Evolutionary conservation across 78 protist genomes (phyloP).

Genomic region (Emiliania huxleyi): DNA sequence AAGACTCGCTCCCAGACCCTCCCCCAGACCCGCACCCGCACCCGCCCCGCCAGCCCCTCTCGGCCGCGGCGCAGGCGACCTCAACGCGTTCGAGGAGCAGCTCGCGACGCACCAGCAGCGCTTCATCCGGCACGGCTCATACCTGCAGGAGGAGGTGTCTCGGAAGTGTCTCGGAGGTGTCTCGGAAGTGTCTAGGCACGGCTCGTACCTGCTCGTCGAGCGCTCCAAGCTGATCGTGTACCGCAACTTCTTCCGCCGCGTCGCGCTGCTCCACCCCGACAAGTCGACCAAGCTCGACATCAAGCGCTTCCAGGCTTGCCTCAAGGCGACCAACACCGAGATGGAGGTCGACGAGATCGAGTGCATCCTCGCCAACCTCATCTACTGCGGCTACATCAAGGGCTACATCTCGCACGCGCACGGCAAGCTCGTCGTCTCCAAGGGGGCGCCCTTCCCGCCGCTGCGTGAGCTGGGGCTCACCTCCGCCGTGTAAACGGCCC

Average conservation of each 20-base stretch:
- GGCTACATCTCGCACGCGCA: slow-evolving; percentile 27
- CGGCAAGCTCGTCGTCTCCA: background rate
- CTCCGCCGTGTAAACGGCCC: no score
- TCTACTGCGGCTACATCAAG: background rate
- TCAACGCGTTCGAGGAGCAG: background rate
- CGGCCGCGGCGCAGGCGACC: no score
- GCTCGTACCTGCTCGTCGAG: slow-evolving; percentile 28
- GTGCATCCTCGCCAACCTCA: slow-evolving; percentile 5
- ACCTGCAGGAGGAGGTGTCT: no score
- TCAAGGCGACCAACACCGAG: background rate
- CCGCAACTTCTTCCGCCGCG: background rate
- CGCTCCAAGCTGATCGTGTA: background rate
- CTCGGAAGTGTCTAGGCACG: no score
- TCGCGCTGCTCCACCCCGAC: background rate
- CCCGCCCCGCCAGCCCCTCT: no score
- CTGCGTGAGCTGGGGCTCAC: background rate
- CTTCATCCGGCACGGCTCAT: slow-evolving; percentile 11
- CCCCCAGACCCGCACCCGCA: no score
- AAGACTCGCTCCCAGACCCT: no score
- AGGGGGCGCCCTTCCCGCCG: background rate
- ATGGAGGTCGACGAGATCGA: background rate
- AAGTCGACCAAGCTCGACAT: background rate
- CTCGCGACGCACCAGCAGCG: background rate
- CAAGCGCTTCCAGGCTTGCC: background rate
- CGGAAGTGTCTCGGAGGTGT: no score